Base-by-base conservation (phyloP, 805 yeast genomes). In the Candida tallmaniae region DNA sequence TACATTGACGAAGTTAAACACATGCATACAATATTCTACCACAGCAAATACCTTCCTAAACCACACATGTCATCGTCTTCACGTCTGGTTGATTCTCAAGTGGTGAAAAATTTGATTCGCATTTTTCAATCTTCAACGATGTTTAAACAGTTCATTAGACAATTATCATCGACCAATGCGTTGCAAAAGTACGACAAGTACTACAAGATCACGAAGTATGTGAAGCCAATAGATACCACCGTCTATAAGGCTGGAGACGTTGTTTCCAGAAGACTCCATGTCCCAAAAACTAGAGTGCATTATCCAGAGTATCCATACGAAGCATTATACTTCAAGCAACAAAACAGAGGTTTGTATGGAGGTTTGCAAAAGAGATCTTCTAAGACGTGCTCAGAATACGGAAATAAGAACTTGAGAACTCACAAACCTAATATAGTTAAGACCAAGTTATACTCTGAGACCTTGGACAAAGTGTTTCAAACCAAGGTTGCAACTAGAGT, bases 301-400 rank as follows among this genome's bases (percentile, higher is more conserved):
- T 48, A 51, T 34, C 68, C 68, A 22, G 42, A 45, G 7, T 62
- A 62, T 42, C 47, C 50, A 29, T 90, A 81, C 59, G 88, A 83
- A 39, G 73, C 96, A 3, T 62, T 67, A 34, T 71, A 77, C 41
- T 90, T 78, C 67, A 88, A 88, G 55, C 83, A 88, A 60, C 79
- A 89, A 47, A 86, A 90, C 56, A 65, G 80, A 33, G 98, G 97
- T 4, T 70, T 93, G 27, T 90, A 75, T 56, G 99, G 97, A 16
- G 98, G 96, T 11, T 76, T 83, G 36, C 82, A 81, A 52, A 74
- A 85, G 32, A 78, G 76, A 44, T 73, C 78, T 43, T 94, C 96
- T 47, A 76, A 86, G 59, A 74, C 76, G 38, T 73, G 89, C 39
- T 77, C 95, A 11, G 95, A 87, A 54, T 68, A 74, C 51, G 78